phyloP scores from a whole-genome alignment of 805 yeast species.

The Allodekkera sacchari region DNA sequence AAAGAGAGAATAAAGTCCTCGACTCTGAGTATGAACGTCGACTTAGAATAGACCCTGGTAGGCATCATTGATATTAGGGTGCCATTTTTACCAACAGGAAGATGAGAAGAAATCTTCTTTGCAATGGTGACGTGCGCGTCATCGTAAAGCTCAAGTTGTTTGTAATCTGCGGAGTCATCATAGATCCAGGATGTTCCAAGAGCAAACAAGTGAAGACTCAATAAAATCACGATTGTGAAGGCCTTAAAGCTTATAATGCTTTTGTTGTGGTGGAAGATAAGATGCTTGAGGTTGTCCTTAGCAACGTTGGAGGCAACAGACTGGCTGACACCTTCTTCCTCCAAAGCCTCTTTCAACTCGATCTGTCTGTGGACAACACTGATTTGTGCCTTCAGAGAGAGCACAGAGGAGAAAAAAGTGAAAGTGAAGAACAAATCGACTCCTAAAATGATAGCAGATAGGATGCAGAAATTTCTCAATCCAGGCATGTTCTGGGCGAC shows the following conservation, averaged over 20 bases:
- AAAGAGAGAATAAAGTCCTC: constrained; percentile 53
- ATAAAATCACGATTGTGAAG: constrained; percentile 48
- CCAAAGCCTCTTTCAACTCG: constrained; percentile 67
- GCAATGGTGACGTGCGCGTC: constrained; percentile 27
- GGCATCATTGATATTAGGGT: constrained; percentile 51
- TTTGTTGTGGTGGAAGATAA: constrained; percentile 29
- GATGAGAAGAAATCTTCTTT: constrained; percentile 32
- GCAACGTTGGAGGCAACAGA: constrained; percentile 68
- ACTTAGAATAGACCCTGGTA: constrained; percentile 49
- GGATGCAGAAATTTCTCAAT: constrained; percentile 69
- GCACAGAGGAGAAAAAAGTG: constrained; percentile 76
- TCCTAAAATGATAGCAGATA: constrained; percentile 60
- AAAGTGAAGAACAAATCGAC: constrained; percentile 66
- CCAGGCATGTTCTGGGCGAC: constrained; percentile 64
- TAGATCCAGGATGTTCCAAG: constrained; percentile 67
- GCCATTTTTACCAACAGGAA: constrained; percentile 35
- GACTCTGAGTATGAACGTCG: constrained; percentile 43
- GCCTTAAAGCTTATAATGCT: constrained; percentile 49
- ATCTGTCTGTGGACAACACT: constrained; percentile 76
- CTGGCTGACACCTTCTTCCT: constrained; percentile 85
- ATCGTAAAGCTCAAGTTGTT: constrained; percentile 13
- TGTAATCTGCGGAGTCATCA: constrained; percentile 31
- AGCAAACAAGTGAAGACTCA: constrained; percentile 59
- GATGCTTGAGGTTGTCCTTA: constrained; percentile 11
- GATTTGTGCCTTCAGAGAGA: constrained; percentile 84